These are phyloP conservation scores for Linanthus parryae DNA, from an alignment of 148 eudicot genomes.

Conservation along the genomic window DNA sequence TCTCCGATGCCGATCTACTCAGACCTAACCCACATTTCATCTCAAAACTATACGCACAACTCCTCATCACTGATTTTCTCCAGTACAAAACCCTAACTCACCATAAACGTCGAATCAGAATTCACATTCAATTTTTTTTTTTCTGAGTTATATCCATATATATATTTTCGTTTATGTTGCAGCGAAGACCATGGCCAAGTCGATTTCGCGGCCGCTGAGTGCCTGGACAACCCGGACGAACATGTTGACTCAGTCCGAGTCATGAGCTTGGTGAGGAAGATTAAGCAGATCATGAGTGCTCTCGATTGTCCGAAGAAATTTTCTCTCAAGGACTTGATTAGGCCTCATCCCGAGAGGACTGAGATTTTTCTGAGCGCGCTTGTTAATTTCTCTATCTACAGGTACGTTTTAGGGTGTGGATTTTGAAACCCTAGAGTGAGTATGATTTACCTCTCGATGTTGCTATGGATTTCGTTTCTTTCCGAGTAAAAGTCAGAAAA, in stretches of 20 bases:
- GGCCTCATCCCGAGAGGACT: constrained; percentile 60
- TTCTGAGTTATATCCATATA: too few species aligned
- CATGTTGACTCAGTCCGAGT: constrained; percentile 51
- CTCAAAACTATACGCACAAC: constrained; percentile 39
- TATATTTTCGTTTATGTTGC: too few species aligned
- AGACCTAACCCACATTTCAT: constrained; percentile 54
- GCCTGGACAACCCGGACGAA: constrained; percentile 75
- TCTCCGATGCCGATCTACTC: constrained; percentile 48
- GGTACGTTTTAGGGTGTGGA: too few species aligned
- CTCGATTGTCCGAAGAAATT: constrained; percentile 50
- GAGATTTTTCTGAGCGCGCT: constrained; percentile 50
- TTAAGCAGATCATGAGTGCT: constrained; percentile 35
- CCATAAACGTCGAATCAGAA: too few species aligned
- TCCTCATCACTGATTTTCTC: constrained; percentile 37
- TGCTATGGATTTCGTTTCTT: too few species aligned
- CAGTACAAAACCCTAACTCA: constrained; percentile 24
- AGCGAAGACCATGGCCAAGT: constrained; percentile 71
- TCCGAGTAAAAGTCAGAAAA: too few species aligned
- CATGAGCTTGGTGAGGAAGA: constrained; percentile 42
- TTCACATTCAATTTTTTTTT: too few species aligned
- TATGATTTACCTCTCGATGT: too few species aligned
- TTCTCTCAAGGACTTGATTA: constrained; percentile 53
- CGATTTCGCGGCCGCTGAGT: constrained; percentile 59
- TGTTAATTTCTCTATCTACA: constrained; percentile 61
- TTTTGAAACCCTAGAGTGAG: too few species aligned